Evolutionary conservation across 2,329 filamentous ascomycete species (phyloP).

Genomic region (Parastagonospora nodorum): DNA sequence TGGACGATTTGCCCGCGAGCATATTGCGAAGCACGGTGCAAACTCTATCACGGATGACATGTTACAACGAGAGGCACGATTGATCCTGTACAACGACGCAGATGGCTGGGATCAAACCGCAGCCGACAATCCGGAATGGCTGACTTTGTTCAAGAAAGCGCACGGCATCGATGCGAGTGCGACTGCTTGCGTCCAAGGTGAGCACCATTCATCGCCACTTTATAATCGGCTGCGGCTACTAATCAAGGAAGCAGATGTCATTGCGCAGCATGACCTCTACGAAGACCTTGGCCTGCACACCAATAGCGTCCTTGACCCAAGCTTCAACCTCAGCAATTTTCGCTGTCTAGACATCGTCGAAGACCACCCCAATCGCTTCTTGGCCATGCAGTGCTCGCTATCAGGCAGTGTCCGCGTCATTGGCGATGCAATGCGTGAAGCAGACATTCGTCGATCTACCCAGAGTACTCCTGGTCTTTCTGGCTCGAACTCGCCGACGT

Average conservation of each 20-base stretch:
- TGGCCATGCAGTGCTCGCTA: slow-evolving; percentile 34
- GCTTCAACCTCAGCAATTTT: slow-evolving; percentile 39
- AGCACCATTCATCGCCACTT: neutral
- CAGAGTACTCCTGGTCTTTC: slow-evolving; percentile 21
- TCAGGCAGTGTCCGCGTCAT: slow-evolving; percentile 26
- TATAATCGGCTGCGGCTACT: neutral
- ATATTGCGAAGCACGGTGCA: slow-evolving; percentile 44
- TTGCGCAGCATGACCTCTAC: slow-evolving; percentile 30
- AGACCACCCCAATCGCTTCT: slow-evolving; percentile 16
- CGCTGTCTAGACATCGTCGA: slow-evolving; percentile 9
- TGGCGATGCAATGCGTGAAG: slow-evolving; percentile 13
- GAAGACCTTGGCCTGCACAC: slow-evolving; percentile 41
- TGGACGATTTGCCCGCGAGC: slow-evolving; percentile 51
- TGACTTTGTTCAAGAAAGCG: slow-evolving; percentile 56
- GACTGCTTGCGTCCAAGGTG: slow-evolving; percentile 13
- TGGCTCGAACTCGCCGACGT: slow-evolving; percentile 16
- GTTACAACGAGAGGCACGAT: slow-evolving; percentile 54
- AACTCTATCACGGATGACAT: slow-evolving; percentile 53
- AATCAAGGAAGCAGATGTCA: slow-evolving; percentile 10
- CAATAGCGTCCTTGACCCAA: slow-evolving; percentile 29
- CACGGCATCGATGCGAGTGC: slow-evolving; percentile 45
- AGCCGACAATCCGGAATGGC: slow-evolving; percentile 52
- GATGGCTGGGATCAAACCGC: slow-evolving; percentile 57
- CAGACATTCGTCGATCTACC: slow-evolving; percentile 19
- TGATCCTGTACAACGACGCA: slow-evolving; percentile 52